phyloP scores from a whole-genome alignment of 768 basidiomycete species.

The Phaeotremella skinneri region DNA sequence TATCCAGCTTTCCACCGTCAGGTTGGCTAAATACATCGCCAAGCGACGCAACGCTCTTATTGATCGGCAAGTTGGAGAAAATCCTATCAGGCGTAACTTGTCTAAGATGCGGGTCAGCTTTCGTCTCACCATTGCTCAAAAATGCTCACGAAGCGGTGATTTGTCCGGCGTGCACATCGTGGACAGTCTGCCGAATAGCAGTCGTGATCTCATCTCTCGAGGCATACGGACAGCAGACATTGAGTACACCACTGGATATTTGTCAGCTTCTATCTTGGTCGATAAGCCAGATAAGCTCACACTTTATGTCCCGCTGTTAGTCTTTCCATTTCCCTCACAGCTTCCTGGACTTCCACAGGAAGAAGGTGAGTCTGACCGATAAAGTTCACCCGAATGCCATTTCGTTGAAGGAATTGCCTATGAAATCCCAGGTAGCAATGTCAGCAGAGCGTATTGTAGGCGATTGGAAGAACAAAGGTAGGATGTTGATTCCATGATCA shows the following conservation, averaged over 20 bases:
- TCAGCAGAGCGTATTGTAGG: too few relatives aligned
- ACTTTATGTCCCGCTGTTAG: conserved; percentile 70
- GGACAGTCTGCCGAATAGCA: conserved; percentile 60
- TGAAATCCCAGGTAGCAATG: neutral
- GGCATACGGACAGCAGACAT: conserved; percentile 88
- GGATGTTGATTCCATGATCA: too few relatives aligned
- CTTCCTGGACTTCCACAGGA: conserved; percentile 69
- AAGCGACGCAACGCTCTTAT: conserved; percentile 5
- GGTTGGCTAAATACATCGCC: neutral
- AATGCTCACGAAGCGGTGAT: conserved; percentile 4
- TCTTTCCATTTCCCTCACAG: conserved; percentile 67
- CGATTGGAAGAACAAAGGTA: too few relatives aligned
- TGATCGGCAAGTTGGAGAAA: conserved; percentile 28
- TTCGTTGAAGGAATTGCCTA: conserved; percentile 74
- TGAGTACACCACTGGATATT: conserved; percentile 70
- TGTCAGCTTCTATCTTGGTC: neutral
- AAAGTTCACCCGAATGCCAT: conserved; percentile 81
- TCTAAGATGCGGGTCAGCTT: conserved; percentile 9
- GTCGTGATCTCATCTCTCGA: conserved; percentile 86
- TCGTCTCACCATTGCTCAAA: conserved; percentile 5
- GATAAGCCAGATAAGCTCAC: conserved; percentile 54
- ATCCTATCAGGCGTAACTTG: conserved; percentile 25
- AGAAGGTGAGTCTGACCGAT: conserved; percentile 74
- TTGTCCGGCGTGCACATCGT: conserved; percentile 14
- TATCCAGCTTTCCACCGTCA: conserved; percentile 59